phyloP scores from a whole-genome alignment of 2,329 filamentous ascomycete species.

The Aspergillus awamori region DNA sequence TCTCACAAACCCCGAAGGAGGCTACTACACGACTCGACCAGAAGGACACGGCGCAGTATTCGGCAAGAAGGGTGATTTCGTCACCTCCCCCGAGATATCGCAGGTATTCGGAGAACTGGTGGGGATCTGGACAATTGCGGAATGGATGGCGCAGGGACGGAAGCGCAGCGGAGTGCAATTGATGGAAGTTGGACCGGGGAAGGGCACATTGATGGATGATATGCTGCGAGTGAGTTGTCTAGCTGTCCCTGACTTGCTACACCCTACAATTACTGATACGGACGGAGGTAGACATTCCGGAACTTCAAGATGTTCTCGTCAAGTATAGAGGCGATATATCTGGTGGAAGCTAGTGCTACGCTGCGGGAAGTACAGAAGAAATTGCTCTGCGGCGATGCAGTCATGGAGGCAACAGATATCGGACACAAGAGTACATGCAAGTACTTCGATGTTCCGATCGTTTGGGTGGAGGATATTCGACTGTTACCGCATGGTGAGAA shows the following conservation, averaged over 20 bases:
- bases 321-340: constrained; percentile 82
- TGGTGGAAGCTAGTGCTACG: constrained; percentile 88
- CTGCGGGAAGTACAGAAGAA: constrained; percentile 77
- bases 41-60: constrained; percentile 78
- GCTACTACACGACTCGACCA: constrained; percentile 85
- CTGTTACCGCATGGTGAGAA: constrained; percentile 70
- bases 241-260: neutral
- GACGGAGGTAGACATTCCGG: constrained; percentile 67
- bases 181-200: constrained; percentile 90
- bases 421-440: constrained; percentile 77
- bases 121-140: constrained; percentile 91
- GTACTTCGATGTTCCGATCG: constrained; percentile 71
- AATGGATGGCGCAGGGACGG: constrained; percentile 91
- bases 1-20: constrained; percentile 83
- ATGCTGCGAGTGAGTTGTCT: constrained; percentile 73
- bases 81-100: constrained; percentile 96
- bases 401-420: constrained; percentile 69
- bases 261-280: constrained; percentile 5
- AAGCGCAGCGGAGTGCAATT: constrained; percentile 76
- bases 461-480: constrained; percentile 88
- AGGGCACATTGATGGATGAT: constrained; percentile 96
- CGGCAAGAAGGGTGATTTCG: constrained; percentile 89
- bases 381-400: constrained; percentile 74
- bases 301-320: constrained; percentile 78
- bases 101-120: constrained; percentile 95